Base-by-base conservation (phyloP, 2,329 filamentous ascomycete genomes). In the Nigrospora osmanthi region DNA sequence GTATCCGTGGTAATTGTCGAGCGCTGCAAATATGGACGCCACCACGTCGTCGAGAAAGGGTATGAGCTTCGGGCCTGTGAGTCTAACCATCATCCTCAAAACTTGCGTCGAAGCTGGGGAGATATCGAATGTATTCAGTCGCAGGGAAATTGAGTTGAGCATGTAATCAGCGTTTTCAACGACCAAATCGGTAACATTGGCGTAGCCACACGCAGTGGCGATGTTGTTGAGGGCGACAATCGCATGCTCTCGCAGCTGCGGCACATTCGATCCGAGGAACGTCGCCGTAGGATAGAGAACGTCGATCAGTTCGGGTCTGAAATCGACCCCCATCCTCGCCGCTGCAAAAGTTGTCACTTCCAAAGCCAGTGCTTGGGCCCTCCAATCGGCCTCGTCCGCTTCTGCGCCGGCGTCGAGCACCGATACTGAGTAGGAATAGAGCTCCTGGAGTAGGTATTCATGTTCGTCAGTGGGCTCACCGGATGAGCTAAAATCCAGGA, bases 1-100 rank as follows among this genome's bases (percentile, higher is more conserved):
- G 60, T 98, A 97, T 2, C 93, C 93, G 56, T 98, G 93, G 56
- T 93, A 98, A 56, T 89, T 87, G 53, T 96, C 89, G n/a, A 98
- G 69, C 0, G 90, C 89, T 0, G 87, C 85, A 61, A 98, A 97
- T 35, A 98, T 89, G 1, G 88, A 91, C 5, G 83, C 85, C 3
- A 97, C 82, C 1, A 95, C 80, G 58, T 98, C 93, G 58, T 97
- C 91, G 2, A 98, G 71, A 58, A 90, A 96, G 0, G 90, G 89
- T 11, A 98, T 73, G 17, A 98, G 64, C 9, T 75, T 75, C 1
- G 89, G 82, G 0, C 93, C 93, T 15, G 89, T 88, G 13, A 98
- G 75, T 23, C 80, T 82, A 48, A 97, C 82, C 87, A 97, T 94
- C 90, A 98, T 96, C 7, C 85, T 76, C 40, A 98, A 67, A 2